Conservation (phyloP, 805 yeast species). For the Wickerhamomyces sydowiorum region DNA sequence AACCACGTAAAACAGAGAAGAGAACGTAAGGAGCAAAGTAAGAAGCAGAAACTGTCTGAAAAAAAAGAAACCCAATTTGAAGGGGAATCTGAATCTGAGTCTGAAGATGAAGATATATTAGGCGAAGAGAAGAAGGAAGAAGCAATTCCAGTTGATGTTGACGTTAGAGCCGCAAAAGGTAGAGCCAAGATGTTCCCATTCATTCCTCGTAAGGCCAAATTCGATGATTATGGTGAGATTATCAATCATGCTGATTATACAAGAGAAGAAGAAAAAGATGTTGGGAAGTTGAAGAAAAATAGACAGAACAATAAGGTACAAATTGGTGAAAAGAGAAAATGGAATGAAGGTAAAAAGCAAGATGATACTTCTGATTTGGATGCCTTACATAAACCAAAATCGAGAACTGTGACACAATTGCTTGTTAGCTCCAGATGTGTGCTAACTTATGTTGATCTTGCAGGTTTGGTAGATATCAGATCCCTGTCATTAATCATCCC, state of each 20-base stretch:
- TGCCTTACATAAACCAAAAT: conserved; percentile 46
- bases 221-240: conserved; percentile 85
- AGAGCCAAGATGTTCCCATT: conserved; percentile 70
- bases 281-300: conserved; percentile 22
- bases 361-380: conserved; percentile 50
- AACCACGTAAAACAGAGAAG: conserved; percentile 41
- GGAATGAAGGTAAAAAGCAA: conserved; percentile 35
- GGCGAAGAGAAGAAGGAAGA: conserved; percentile 28
- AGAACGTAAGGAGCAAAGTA: conserved; percentile 26
- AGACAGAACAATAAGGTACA: conserved; percentile 21
- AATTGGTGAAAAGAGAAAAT: conserved; percentile 29
- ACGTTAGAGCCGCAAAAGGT: conserved; percentile 23
- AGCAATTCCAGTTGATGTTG: conserved; percentile 28
- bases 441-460: conserved; percentile 69
- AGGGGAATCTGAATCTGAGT: conserved; percentile 2
- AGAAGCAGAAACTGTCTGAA: conserved; percentile 26
- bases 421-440: conserved; percentile 60
- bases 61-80: conserved; percentile 21
- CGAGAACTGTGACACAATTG: conserved; percentile 28
- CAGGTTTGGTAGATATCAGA: conserved; percentile 79
- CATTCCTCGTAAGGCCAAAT: conserved; percentile 47
- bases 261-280: conserved; percentile 41
- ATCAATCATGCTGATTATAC: conserved; percentile 62
- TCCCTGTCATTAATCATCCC: conserved; percentile 77
- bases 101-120: conserved; percentile 8